phyloP scores from a whole-genome alignment of 208 protist genomes.

The Leishmania guyanensis region DNA sequence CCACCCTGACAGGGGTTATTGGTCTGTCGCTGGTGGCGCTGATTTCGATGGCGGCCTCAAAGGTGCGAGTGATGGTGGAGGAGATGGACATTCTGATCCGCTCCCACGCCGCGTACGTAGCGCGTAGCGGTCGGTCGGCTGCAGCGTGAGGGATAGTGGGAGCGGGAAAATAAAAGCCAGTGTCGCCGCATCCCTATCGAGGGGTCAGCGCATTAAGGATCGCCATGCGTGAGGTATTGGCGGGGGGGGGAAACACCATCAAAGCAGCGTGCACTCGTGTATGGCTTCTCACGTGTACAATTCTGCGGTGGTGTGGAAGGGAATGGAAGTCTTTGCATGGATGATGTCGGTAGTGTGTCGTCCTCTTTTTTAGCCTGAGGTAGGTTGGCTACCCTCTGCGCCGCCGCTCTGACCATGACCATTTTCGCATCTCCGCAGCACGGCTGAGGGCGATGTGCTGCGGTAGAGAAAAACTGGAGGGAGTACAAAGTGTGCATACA shows the following conservation, averaged over 20 bases:
- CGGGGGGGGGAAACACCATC: not conserved
- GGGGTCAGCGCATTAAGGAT: not conserved
- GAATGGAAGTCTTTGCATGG: not conserved
- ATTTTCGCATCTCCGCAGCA: not conserved
- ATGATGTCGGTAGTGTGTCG: not conserved
- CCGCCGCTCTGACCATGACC: not conserved
- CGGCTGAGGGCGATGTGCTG: not conserved
- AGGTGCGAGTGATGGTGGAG: slow-evolving; percentile 56
- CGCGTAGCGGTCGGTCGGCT: slow-evolving; percentile 2
- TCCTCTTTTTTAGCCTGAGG: not conserved
- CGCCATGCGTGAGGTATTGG: not conserved
- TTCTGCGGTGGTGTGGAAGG: not conserved
- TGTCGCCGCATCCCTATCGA: not conserved
- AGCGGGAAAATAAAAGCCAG: not conserved
- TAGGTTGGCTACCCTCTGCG: not conserved
- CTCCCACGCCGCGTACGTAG: slow-evolving; percentile 49
- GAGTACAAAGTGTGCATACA: not conserved
- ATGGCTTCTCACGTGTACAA: not conserved
- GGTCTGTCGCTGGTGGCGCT: slow-evolving; percentile 54
- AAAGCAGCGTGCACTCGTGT: not conserved
- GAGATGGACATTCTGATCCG: slow-evolving; percentile 71
- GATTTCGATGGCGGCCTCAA: slow-evolving; percentile 37
- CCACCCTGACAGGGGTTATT: slow-evolving; percentile 63
- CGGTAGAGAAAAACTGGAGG: not conserved
- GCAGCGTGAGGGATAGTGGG: not conserved